Evolutionary conservation across 768 basidiomycete species (phyloP).

Genomic region (Boletus sp.): DNA sequence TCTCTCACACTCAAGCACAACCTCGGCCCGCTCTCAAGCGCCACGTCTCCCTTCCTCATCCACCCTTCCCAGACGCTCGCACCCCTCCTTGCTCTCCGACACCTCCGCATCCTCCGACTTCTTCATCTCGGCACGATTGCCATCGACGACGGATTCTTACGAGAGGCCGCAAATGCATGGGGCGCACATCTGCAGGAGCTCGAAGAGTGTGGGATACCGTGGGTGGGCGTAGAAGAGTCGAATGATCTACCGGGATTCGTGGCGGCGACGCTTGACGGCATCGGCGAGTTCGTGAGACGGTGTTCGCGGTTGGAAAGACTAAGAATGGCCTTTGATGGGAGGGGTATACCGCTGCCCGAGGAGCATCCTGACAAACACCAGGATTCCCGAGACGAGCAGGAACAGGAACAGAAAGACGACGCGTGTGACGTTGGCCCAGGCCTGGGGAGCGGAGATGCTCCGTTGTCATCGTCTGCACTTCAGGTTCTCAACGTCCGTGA

Average conservation of each 20-base stretch:
- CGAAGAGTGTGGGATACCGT: constrained; percentile 28
- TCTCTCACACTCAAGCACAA: constrained; percentile 31
- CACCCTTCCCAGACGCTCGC: constrained; percentile 22
- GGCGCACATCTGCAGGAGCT: constrained; percentile 25
- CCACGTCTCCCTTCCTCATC: constrained; percentile 23
- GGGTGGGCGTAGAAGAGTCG: constrained; percentile 20
- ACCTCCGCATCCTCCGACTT: constrained; percentile 21
- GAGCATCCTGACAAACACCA: background rate
- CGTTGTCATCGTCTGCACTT: constrained; percentile 7
- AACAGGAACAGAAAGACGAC: background rate
- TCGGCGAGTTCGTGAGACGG: constrained; percentile 19
- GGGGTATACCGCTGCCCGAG: background rate
- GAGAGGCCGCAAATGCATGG: constrained; percentile 28
- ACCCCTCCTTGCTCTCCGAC: constrained; percentile 23
- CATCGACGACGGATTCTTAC: constrained; percentile 28
- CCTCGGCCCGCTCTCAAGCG: constrained; percentile 20
- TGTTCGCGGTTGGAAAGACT: constrained; percentile 21
- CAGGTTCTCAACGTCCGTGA: constrained; percentile 29
- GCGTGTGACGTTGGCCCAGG: background rate
- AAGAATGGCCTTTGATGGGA: constrained; percentile 27
- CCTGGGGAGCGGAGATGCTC: background rate
- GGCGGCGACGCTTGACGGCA: constrained; percentile 21
- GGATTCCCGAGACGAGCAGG: background rate
- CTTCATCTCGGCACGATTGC: constrained; percentile 28
- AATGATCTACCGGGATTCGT: constrained; percentile 6